Conservation (phyloP, 768 basidiomycete genomes). For the Leccinum aurantiacum region DNA sequence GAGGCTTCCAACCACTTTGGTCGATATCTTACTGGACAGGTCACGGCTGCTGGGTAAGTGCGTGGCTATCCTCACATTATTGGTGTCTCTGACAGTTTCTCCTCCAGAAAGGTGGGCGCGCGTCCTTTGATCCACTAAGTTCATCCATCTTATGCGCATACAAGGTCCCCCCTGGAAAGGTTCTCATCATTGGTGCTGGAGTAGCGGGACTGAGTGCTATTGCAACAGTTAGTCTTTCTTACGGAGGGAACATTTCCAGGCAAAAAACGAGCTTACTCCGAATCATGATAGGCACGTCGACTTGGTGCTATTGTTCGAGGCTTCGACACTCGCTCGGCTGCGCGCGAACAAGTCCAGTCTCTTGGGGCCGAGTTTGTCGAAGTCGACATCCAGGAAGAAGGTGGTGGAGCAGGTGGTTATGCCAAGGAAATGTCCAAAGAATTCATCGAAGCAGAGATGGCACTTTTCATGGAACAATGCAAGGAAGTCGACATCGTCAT, state of each 20-base stretch:
- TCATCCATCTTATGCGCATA: slow-evolving; percentile 18
- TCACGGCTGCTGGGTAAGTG: slow-evolving; percentile 84
- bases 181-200: slow-evolving; percentile 85
- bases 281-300: slow-evolving; percentile 59
- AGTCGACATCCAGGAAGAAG: slow-evolving; percentile 76
- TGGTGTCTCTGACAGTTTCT: slow-evolving; percentile 3
- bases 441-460: slow-evolving; percentile 87
- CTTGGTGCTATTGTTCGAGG: slow-evolving; percentile 87
- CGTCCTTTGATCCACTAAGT: background rate
- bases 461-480: slow-evolving; percentile 82
- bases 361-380: slow-evolving; percentile 91
- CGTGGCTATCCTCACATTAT: slow-evolving; percentile 4
- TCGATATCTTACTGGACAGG: slow-evolving; percentile 86
- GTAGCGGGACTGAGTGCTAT: slow-evolving; percentile 90
- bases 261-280: slow-evolving; percentile 2
- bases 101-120: slow-evolving; percentile 42
- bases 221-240: slow-evolving; percentile 55
- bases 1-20: slow-evolving; percentile 91
- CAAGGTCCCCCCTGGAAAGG: slow-evolving; percentile 84
- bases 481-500: slow-evolving; percentile 89
- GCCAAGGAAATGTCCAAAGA: slow-evolving; percentile 91
- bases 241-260: background rate
- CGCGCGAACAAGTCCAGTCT: slow-evolving; percentile 86
- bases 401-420: slow-evolving; percentile 80
- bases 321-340: slow-evolving; percentile 83